Evolutionary conservation across 1,284 basidiomycete species (phyloP).

Genomic region (Tylopilus sp.): DNA sequence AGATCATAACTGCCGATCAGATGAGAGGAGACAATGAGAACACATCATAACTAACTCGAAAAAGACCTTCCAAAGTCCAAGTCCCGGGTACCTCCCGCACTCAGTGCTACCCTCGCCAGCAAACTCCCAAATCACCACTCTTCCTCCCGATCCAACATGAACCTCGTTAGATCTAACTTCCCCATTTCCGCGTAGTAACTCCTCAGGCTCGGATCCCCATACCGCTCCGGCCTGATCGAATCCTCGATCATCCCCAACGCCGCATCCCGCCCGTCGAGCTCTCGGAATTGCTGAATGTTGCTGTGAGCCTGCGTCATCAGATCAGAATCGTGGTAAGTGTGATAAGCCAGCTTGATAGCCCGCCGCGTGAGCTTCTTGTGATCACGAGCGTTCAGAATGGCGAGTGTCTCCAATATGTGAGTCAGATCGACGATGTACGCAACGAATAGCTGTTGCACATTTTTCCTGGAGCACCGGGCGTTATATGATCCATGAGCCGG

Average conservation of each 20-base stretch:
- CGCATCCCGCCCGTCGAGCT: not conserved
- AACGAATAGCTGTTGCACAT: not conserved
- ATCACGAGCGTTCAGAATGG: slow-evolving; percentile 1
- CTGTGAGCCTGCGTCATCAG: not conserved
- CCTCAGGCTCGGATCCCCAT: not conserved
- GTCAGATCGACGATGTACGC: slow-evolving; percentile 4
- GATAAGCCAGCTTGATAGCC: not conserved
- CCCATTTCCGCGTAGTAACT: not conserved
- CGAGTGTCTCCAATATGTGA: slow-evolving; percentile 3
- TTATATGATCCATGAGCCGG: not conserved
- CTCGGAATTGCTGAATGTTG: not conserved
- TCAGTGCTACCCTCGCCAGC: not conserved
- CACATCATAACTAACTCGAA: too few species aligned
- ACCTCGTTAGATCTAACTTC: not conserved
- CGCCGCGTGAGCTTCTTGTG: slow-evolving; percentile 3
- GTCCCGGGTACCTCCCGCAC: too few species aligned
- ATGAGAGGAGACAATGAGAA: too few species aligned
- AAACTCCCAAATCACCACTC: not conserved
- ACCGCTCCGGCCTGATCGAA: slow-evolving; percentile 1
- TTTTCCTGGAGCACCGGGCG: not conserved
- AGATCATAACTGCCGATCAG: too few species aligned
- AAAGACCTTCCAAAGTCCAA: too few species aligned
- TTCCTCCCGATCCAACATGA: slow-evolving; percentile 1
- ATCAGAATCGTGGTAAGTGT: not conserved
- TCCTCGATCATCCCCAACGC: slow-evolving; percentile 3